Percentiles rank a stretch among this genome's conserved stretches.
These are phyloP conservation scores for Quercus gilva DNA, from an alignment of 306 rosid species.

Conservation along the genomic window DNA sequence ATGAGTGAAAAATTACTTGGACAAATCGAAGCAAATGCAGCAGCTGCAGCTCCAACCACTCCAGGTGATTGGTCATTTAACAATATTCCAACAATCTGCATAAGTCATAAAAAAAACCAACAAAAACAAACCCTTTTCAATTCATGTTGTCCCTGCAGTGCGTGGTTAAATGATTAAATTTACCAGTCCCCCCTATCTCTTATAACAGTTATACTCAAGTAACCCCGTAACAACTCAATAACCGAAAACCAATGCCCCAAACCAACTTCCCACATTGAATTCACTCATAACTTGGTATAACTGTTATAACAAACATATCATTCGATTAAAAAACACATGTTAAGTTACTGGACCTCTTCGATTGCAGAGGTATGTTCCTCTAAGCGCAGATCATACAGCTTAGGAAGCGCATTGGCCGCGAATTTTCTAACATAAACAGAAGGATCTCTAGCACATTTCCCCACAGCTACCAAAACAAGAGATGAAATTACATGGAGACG, in stretches of 20 bases:
- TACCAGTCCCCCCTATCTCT: no score
- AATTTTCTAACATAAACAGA: constrained; percentile 90
- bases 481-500: constrained; percentile 88
- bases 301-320: not conserved
- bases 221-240: no score
- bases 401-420: constrained; percentile 95
- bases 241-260: no score
- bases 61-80: constrained; percentile 79
- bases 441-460: constrained; percentile 92
- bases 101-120: not conserved
- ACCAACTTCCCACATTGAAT: no score
- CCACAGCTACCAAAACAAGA: constrained; percentile 82
- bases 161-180: no score
- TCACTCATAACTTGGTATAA: no score
- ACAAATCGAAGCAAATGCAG: constrained; percentile 89
- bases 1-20: constrained; percentile 72
- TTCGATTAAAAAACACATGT: not conserved
- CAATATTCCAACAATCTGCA: constrained; percentile 75
- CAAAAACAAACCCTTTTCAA: not conserved
- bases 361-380: constrained; percentile 68
- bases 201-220: no score
- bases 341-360: constrained; percentile 70
- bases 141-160: no score
- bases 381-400: constrained; percentile 84
- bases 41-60: constrained; percentile 97